These are phyloP conservation scores for Amanita phalloides DNA, from an alignment of 768 basidiomycete genomes.

Conservation along the genomic window DNA sequence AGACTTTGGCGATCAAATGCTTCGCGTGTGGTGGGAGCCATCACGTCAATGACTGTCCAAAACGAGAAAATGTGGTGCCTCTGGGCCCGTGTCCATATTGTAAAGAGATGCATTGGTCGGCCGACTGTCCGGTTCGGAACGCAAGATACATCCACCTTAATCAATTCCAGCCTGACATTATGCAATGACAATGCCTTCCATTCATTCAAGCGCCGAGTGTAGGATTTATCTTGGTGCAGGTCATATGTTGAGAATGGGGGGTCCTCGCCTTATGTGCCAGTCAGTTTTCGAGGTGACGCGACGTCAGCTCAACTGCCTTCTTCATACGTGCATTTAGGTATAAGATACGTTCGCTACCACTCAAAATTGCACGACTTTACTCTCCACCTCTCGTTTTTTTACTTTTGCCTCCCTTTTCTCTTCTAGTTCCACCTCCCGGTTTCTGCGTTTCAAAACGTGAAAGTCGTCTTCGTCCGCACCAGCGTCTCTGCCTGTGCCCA, in stretches of 20 bases:
- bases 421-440: conserved; percentile 46
- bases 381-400: conserved; percentile 26
- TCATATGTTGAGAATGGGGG: no score
- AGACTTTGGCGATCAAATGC: neutral
- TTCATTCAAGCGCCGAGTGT: no score
- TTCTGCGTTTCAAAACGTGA: conserved; percentile 64
- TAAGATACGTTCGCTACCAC: no score
- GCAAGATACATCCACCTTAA: neutral
- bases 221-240: no score
- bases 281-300: no score
- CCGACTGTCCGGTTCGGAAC: neutral
- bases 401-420: conserved; percentile 37
- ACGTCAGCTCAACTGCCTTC: no score
- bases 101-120: neutral
- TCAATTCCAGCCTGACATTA: neutral
- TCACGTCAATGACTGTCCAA: conserved; percentile 1
- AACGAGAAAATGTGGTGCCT: neutral
- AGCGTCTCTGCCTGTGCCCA: conserved; percentile 40
- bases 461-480: conserved; percentile 97
- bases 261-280: no score
- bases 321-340: no score
- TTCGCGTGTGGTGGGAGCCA: neutral
- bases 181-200: neutral
- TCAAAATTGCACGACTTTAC: conserved; percentile 11
- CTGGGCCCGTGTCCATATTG: neutral